These are phyloP conservation scores for Aspergillus ustus DNA, from an alignment of 2,329 filamentous ascomycete species.

Conservation along the genomic window DNA sequence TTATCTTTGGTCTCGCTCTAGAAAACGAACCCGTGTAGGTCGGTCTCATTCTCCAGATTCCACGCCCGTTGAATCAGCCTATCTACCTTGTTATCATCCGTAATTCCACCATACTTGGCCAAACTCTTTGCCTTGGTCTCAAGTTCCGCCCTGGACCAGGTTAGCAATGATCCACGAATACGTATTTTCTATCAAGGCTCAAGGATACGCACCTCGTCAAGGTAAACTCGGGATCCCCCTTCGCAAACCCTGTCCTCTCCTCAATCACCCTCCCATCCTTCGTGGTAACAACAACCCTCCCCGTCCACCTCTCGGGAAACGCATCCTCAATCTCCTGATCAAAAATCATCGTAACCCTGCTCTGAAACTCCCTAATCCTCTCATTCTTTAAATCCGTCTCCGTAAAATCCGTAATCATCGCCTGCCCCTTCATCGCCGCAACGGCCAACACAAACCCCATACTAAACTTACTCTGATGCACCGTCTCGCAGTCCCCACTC, in stretches of 20 bases:
- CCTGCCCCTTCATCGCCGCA: constrained; percentile 37
- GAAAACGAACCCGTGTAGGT: constrained; percentile 21
- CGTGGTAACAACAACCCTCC: constrained; percentile 31
- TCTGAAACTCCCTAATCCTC: constrained; percentile 31
- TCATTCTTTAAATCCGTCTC: constrained; percentile 31
- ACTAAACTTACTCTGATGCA: constrained; percentile 41
- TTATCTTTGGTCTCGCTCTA: not conserved
- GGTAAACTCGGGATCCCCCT: constrained; percentile 35
- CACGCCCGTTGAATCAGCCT: constrained; percentile 27
- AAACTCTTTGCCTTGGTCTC: not conserved
- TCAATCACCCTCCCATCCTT: constrained; percentile 18
- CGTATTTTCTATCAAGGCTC: too few relatives aligned
- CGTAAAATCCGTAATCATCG: constrained; percentile 38
- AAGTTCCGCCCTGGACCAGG: not conserved
- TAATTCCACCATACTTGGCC: constrained; percentile 25
- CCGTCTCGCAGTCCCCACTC: constrained; percentile 34
- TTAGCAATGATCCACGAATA: not conserved
- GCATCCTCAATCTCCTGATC: constrained; percentile 32
- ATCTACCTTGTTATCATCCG: constrained; percentile 22
- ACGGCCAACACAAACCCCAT: constrained; percentile 41
- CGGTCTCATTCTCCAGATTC: constrained; percentile 27
- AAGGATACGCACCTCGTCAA: constrained; percentile 30
- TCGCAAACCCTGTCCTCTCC: constrained; percentile 31
- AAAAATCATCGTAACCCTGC: constrained; percentile 33
- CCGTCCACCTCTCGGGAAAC: constrained; percentile 36